These are phyloP conservation scores for Entomortierella beljakovae DNA, from an alignment of 192 early-diverging fungal genomes.

Conservation along the genomic window DNA sequence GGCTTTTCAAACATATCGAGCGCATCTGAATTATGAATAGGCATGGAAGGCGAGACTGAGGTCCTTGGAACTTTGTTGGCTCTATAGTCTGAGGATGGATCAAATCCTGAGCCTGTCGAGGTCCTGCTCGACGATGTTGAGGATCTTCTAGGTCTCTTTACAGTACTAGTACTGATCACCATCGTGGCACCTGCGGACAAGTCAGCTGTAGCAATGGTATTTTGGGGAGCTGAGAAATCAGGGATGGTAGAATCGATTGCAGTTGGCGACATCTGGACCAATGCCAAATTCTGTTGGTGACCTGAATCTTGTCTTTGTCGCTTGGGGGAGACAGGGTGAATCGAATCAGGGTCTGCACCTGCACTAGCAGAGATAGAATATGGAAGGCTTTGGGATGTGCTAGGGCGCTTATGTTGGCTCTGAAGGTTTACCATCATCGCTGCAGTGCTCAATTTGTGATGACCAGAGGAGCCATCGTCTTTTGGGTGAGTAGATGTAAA, in stretches of 20 bases:
- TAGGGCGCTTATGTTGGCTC: constrained; percentile 6
- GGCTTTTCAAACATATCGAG: not conserved
- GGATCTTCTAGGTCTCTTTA: constrained; percentile 3
- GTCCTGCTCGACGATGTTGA: constrained; percentile 12
- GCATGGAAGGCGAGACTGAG: not conserved
- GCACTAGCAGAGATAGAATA: not conserved
- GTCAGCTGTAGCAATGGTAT: not conserved
- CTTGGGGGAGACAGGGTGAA: constrained; percentile 21
- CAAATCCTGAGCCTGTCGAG: constrained; percentile 1
- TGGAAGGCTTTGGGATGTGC: constrained; percentile 6
- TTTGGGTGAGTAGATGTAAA: constrained; percentile 1
- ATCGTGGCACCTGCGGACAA: not conserved
- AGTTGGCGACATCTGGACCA: constrained; percentile 13
- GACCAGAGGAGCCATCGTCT: not conserved
- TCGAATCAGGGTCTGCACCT: not conserved
- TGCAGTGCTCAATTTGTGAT: constrained; percentile 7
- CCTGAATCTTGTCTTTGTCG: constrained; percentile 22
- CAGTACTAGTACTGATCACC: not conserved
- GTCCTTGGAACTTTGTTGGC: not conserved
- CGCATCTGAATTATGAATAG: not conserved
- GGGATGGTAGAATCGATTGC: constrained; percentile 5
- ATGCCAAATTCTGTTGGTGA: constrained; percentile 12
- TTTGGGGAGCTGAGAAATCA: not conserved
- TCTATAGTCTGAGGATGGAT: not conserved
- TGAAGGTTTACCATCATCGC: constrained; percentile 26